Evolutionary conservation across 768 basidiomycete genomes (phyloP), one percentile per base, ranked within the genome.

Genomic region (Amanita rubescens): DNA sequence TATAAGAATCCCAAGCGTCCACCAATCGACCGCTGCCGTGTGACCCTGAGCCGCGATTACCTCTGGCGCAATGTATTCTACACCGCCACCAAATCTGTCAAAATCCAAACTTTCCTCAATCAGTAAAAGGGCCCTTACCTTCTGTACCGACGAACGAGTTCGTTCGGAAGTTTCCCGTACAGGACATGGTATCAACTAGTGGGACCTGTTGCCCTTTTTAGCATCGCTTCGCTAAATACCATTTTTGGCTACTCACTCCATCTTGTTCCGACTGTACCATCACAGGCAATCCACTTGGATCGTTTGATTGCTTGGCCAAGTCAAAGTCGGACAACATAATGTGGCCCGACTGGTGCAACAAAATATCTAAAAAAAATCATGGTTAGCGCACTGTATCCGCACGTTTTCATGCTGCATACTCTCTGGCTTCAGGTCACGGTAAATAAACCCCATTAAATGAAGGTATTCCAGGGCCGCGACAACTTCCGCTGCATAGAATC

Each of bases 281-380:
- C 5, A 87, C 90, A 24, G 94, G 94, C 62, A 89, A 80, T 50
- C 88, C 87, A 22, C 87, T 90, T 20, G 83, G 84, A 59, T 90
- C 90, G 51, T 78, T 86, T 35, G 91, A 92, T 66, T 95, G 94
- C 67, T 98, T 99, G 17, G 95, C 95, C 32, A 99, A 80, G 73
- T 99, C 96, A 70, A 99, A 99, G 71, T 99, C 96, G 43, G 96
- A 98, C 62, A 99, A 72, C 95, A 98, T 97, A 63, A 99, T 97
- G 71, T 99, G 96, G 15, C 96, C 96, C 10, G 94, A 93, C 65
- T 96, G 90, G 70, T 99, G 96, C 47, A 99, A 75, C 15, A 99
- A 76, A 64, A 99, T 99, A 69, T 99, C 96, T 99, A 65, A 53
- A 52, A 51, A 65, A 53, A 52, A 51, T 45, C 54, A 56, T 55